Evolutionary conservation across 176 grass and related monocot species (phyloP).

Genomic region (Miscanthus lutarioriparius): DNA sequence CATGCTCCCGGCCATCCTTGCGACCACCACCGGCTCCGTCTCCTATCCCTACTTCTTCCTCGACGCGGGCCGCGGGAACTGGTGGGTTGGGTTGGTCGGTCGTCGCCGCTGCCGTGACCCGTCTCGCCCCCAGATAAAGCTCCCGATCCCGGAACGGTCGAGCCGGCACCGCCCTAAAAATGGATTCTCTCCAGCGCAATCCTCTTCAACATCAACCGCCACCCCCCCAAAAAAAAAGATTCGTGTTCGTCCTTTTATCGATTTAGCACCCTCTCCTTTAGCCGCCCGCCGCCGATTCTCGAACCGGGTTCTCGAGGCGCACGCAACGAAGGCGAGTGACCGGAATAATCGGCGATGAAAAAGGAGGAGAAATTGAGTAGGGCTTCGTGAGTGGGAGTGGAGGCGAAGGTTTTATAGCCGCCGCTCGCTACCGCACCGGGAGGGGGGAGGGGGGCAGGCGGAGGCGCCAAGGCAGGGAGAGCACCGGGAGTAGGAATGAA

Average conservation of each 20-base stretch:
- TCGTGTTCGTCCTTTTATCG: not conserved
- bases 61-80: not conserved
- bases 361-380: not conserved
- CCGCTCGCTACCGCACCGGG: not conserved
- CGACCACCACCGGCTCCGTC: slow-evolving; percentile 13
- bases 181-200: slow-evolving; percentile 26
- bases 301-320: slow-evolving; percentile 15
- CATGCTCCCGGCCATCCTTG: slow-evolving; percentile 64
- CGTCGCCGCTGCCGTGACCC: not conserved
- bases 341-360: not conserved
- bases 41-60: not conserved
- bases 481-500: no score
- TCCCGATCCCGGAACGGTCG: not conserved
- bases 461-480: slow-evolving; percentile 20
- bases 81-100: not conserved
- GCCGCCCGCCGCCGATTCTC: not conserved
- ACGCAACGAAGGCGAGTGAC: not conserved
- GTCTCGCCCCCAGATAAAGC: not conserved
- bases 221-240: not conserved
- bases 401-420: slow-evolving; percentile 41
- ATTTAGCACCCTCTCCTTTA: not conserved
- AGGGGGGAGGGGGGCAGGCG: not conserved
- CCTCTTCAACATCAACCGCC: not conserved
- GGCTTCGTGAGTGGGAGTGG: not conserved
- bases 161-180: slow-evolving; percentile 41